These are phyloP conservation scores for Annulohypoxylon nitens DNA, from an alignment of 495 filamentous ascomycete species.

Conservation along the genomic window DNA sequence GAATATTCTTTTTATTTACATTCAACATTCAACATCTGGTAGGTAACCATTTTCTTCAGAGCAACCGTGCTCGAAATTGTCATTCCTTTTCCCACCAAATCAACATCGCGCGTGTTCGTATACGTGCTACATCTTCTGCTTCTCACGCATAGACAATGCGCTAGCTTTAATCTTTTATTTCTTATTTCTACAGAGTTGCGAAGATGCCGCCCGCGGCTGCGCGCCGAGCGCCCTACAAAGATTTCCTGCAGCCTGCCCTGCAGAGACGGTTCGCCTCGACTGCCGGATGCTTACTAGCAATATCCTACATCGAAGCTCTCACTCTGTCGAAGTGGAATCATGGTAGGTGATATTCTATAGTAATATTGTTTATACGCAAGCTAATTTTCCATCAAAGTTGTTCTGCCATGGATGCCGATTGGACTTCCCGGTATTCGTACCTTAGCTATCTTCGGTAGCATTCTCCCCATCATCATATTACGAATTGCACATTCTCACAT, in stretches of 20 bases:
- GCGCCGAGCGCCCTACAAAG: conserved; percentile 74
- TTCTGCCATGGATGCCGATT: conserved; percentile 90
- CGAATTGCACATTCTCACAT: conserved; percentile 89
- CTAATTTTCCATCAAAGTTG: conserved; percentile 60
- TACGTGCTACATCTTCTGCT: conserved; percentile 14
- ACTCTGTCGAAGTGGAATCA: conserved; percentile 77
- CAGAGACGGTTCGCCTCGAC: conserved; percentile 88
- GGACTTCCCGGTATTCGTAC: conserved; percentile 80
- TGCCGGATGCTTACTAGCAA: conserved; percentile 70
- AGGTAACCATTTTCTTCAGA: conserved; percentile 31
- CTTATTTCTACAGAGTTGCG: conserved; percentile 38
- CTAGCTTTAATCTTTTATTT: conserved; percentile 33
- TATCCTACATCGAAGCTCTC: conserved; percentile 82
- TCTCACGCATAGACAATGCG: conserved; percentile 48
- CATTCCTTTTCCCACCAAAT: conserved; percentile 27
- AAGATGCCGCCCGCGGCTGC: conserved; percentile 59
- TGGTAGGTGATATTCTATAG: conserved; percentile 61
- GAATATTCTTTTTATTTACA: conserved; percentile 44
- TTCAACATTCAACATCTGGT: conserved; percentile 38
- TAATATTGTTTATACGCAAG: background rate
- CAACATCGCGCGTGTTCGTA: conserved; percentile 5
- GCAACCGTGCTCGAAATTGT: conserved; percentile 33
- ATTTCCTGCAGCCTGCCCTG: conserved; percentile 89
- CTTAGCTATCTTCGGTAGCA: conserved; percentile 77
- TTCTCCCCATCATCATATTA: conserved; percentile 78